Conservation (phyloP, 2,329 filamentous ascomycete genomes). For the Cladosporium velox region DNA sequence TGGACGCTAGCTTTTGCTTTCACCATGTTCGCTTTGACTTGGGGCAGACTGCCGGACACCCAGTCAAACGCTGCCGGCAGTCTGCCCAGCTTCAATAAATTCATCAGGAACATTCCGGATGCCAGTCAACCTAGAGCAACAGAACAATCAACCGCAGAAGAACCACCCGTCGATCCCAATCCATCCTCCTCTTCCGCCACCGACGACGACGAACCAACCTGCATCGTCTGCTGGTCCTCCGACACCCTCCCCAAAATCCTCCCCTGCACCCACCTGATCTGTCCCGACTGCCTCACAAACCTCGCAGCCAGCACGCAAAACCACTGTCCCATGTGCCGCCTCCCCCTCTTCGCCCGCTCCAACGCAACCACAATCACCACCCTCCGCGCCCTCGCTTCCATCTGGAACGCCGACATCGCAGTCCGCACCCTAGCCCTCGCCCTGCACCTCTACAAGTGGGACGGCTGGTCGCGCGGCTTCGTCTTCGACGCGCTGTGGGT, state of each 20-base stretch:
- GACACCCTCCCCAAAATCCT: background rate
- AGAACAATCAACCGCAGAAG: background rate
- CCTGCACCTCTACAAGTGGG: background rate
- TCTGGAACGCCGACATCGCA: background rate
- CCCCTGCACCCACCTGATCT: slow-evolving; percentile 3
- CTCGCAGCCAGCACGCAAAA: background rate
- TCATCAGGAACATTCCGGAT: background rate
- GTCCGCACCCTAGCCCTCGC: background rate
- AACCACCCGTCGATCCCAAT: background rate
- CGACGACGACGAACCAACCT: background rate
- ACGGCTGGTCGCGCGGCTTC: background rate
- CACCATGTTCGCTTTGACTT: background rate
- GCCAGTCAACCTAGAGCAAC: background rate
- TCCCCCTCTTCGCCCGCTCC: background rate
- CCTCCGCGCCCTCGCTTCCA: background rate
- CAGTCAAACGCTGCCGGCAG: background rate
- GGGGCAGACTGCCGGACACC: background rate
- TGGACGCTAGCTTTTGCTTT: background rate
- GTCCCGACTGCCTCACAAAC: background rate
- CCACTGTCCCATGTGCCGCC: slow-evolving; percentile 1
- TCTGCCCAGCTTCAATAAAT: slow-evolving; percentile 3
- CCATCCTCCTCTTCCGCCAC: background rate
- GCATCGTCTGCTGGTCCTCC: slow-evolving; percentile 8
- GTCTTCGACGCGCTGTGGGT: background rate
- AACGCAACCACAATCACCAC: background rate